These are phyloP conservation scores for Acer yangbiense DNA, from an alignment of 345 rosid genomes.

Conservation along the genomic window DNA sequence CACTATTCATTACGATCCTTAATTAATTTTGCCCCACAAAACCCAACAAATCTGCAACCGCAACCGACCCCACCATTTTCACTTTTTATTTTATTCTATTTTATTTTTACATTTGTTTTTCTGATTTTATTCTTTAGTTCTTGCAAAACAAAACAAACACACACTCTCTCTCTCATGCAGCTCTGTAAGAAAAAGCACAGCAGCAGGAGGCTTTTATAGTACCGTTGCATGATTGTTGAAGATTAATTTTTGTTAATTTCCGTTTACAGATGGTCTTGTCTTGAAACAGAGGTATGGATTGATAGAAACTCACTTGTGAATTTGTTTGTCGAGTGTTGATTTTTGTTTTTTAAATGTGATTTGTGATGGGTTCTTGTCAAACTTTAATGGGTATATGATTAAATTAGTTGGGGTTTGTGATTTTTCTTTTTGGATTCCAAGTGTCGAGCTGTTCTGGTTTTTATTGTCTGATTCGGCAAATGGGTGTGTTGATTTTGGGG, in stretches of 20 bases:
- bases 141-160: slow-evolving; percentile 7
- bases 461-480: slow-evolving; percentile 14
- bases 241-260: slow-evolving; percentile 19
- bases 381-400: neutral
- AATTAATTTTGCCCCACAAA: slow-evolving; percentile 19
- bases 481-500: slow-evolving; percentile 13
- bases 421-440: slow-evolving; percentile 6
- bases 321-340: slow-evolving; percentile 13
- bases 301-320: neutral
- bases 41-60: slow-evolving; percentile 37
- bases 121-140: slow-evolving; percentile 14
- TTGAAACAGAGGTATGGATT: slow-evolving; percentile 30
- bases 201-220: neutral
- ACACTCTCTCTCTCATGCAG: slow-evolving; percentile 30
- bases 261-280: slow-evolving; percentile 27
- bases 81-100: neutral
- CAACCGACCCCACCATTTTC: slow-evolving; percentile 23
- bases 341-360: slow-evolving; percentile 15
- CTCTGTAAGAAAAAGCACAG: slow-evolving; percentile 25
- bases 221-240: slow-evolving; percentile 18
- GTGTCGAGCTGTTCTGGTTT: slow-evolving; percentile 11
- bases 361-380: neutral
- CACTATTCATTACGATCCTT: slow-evolving; percentile 12
- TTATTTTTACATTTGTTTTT: neutral
- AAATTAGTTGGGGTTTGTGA: neutral